Percentiles rank a stretch among this genome's conserved stretches.
Conservation (phyloP, 805 yeast species). For the Nakazawaea wyomingensis region DNA sequence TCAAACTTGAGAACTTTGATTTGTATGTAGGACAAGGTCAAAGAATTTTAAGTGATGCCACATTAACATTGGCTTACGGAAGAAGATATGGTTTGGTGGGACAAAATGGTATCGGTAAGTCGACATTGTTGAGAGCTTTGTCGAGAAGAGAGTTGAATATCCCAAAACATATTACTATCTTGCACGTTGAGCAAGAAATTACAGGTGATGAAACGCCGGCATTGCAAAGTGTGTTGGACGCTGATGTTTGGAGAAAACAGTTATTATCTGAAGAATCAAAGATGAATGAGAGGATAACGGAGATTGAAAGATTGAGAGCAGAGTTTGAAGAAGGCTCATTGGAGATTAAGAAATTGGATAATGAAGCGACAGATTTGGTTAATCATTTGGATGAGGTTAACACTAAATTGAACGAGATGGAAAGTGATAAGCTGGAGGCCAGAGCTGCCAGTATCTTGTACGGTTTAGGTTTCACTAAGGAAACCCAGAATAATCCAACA, state of each 20-base stretch:
- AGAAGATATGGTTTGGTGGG: constrained; percentile 97
- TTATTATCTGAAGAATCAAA: constrained; percentile 70
- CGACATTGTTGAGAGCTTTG: constrained; percentile 85
- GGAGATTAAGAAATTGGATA: constrained; percentile 75
- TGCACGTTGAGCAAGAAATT: constrained; percentile 97
- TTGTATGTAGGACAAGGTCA: constrained; percentile 94
- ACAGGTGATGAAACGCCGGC: constrained; percentile 91
- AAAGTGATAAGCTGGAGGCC: constrained; percentile 95
- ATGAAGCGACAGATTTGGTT: constrained; percentile 85
- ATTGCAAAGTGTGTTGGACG: constrained; percentile 93
- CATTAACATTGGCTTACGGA: constrained; percentile 83
- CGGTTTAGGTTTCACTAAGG: constrained; percentile 91
- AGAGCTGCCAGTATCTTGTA: constrained; percentile 90
- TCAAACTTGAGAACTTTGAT: constrained; percentile 89
- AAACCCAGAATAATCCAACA: constrained; percentile 77
- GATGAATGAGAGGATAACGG: constrained; percentile 68
- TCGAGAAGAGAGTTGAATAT: constrained; percentile 90
- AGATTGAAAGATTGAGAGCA: constrained; percentile 61
- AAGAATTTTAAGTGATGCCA: constrained; percentile 84
- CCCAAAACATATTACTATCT: constrained; percentile 91
- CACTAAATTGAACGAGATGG: constrained; percentile 86
- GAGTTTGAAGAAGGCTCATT: constrained; percentile 74
- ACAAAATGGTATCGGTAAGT: constrained; percentile 99
- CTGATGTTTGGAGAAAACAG: constrained; percentile 98
- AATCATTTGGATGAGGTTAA: constrained; percentile 71